Conservation (phyloP, 129 eudicot species). For the Saussurea involucrata region DNA sequence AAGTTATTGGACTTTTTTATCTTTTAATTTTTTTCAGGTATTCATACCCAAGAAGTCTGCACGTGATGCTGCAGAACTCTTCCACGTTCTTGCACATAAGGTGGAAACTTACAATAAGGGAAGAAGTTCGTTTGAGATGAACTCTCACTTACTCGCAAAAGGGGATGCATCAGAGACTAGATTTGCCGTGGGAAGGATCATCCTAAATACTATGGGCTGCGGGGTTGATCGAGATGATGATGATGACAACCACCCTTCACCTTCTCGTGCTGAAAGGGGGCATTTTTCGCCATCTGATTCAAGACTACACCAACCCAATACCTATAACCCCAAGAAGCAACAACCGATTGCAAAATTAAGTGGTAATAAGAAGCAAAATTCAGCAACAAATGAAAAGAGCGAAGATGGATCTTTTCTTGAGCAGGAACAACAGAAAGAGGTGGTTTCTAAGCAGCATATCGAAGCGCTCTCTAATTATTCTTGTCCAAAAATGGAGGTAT, state of each 20-base stretch:
- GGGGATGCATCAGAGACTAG: conserved; percentile 50
- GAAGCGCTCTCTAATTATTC: conserved; percentile 1
- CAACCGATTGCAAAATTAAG: conserved; percentile 14
- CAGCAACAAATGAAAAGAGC: neutral
- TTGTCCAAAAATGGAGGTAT: conserved; percentile 16
- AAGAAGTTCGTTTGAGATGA: conserved; percentile 33
- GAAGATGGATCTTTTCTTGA: conserved; percentile 1
- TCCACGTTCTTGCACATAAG: conserved; percentile 19
- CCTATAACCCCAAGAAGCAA: neutral
- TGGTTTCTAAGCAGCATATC: neutral
- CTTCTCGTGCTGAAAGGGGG: neutral
- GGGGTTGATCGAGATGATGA: neutral
- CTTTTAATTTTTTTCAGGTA: conserved; percentile 36
- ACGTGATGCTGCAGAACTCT: conserved; percentile 28
- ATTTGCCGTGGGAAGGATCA: conserved; percentile 73
- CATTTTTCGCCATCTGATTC: conserved; percentile 1
- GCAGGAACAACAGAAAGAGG: neutral
- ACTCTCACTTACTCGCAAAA: conserved; percentile 44
- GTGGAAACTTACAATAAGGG: conserved; percentile 22
- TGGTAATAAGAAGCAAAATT: conserved; percentile 12
- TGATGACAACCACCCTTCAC: conserved; percentile 12
- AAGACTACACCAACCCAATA: conserved; percentile 14
- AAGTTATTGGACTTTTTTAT: neutral
- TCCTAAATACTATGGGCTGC: conserved; percentile 55
- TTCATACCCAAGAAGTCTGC: conserved; percentile 48